phyloP scores from a whole-genome alignment of 106 monocot genomes.

The Dendrobium catenatum region DNA sequence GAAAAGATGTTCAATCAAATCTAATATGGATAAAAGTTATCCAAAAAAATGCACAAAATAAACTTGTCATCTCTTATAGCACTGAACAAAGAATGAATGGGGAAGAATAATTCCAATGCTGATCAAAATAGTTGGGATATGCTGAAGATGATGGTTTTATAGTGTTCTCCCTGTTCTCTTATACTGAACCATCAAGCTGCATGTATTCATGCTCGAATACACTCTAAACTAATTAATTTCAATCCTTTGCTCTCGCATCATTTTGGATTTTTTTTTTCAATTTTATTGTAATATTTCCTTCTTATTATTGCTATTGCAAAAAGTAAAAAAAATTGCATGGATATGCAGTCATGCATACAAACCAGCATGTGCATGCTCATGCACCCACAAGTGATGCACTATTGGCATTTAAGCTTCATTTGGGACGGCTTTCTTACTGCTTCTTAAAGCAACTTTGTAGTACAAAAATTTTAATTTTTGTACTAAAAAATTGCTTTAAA shows the following conservation, averaged over 20 bases:
- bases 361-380: neutral
- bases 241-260: neutral
- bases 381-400: neutral
- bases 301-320: neutral
- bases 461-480: too few species aligned
- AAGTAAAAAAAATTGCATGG: neutral
- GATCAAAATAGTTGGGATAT: neutral
- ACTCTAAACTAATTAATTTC: neutral
- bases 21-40: neutral
- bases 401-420: neutral
- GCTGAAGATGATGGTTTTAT: neutral
- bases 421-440: too few species aligned
- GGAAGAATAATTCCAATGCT: neutral
- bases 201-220: neutral
- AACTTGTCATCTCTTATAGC: neutral
- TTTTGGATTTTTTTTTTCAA: neutral
- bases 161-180: neutral
- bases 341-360: neutral
- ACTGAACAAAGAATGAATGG: neutral
- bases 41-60: neutral
- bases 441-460: too few species aligned
- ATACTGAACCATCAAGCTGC: neutral
- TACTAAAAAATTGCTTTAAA: too few species aligned
- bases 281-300: neutral
- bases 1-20: neutral